phyloP scores from a whole-genome alignment of 208 protist genomes.

The Crithidia thermophila region DNA sequence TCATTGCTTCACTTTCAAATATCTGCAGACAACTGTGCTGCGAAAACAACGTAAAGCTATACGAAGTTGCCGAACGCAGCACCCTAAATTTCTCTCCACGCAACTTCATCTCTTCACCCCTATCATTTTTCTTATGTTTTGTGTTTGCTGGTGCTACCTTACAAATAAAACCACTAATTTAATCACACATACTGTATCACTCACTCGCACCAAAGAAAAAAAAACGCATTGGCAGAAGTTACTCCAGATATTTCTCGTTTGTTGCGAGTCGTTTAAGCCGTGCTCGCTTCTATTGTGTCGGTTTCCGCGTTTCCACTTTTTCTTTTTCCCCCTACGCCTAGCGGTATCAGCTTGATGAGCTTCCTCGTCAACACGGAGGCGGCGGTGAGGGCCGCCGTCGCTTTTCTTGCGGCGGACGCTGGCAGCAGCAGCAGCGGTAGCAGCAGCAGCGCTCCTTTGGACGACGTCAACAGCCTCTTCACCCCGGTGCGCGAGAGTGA shows the following conservation, averaged over 20 bases:
- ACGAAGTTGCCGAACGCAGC: too few species aligned
- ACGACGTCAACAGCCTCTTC: slow-evolving; percentile 48
- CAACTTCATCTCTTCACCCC: not conserved
- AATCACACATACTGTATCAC: too few species aligned
- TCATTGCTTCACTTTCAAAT: too few species aligned
- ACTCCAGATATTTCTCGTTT: too few species aligned
- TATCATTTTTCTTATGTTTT: slow-evolving; percentile 8
- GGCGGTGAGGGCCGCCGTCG: slow-evolving; percentile 60
- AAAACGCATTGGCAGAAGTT: too few species aligned
- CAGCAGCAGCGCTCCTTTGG: slow-evolving; percentile 10
- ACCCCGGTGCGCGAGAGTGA: slow-evolving; percentile 34
- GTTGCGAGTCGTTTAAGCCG: too few species aligned
- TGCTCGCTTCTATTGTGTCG: too few species aligned
- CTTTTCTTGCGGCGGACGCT: slow-evolving; percentile 42
- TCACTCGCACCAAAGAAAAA: too few species aligned
- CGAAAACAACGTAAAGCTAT: too few species aligned
- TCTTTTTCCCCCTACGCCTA: not conserved
- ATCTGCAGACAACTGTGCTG: too few species aligned
- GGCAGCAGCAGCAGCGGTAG: too few species aligned
- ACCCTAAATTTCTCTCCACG: not conserved
- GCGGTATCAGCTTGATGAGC: slow-evolving; percentile 31
- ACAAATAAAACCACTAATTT: not conserved
- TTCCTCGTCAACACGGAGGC: slow-evolving; percentile 50
- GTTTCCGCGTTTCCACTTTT: not conserved
- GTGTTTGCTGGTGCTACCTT: slow-evolving; percentile 11